Evolutionary conservation across 495 filamentous ascomycete species (phyloP), one percentile per base, ranked within the genome.

Genomic region (Lepraria neglecta): DNA sequence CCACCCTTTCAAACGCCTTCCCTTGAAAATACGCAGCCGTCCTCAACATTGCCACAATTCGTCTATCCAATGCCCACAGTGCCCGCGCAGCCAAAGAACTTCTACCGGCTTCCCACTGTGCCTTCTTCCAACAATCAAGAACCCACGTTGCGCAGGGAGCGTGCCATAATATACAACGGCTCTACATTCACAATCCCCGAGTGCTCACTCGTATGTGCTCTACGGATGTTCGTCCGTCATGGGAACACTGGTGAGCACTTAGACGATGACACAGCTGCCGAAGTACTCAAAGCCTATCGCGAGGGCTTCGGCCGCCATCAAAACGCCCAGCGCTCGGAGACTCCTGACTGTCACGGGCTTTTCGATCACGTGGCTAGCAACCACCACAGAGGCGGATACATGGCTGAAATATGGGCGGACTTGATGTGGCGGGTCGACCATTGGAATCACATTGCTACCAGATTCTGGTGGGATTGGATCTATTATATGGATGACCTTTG

Each of bases 391-490:
- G 30, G 19, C 31, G 9, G 12, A 17, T 54, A 33, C 30, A 15
- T 19, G 10, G 12, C 51, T 17, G 30, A 54, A 21, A 10, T 54
- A 30, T 54, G 5, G n/a, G 19, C 31, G 4, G 51, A 54, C 31
- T 11, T 54, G 0, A 6, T 6, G 30, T 19, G 6, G 1, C 51
- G 30, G 4, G n/a, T 6, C 3, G n/a, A 9, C 12, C 19, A 35
- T 1, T 54, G 51, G 51, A n/a, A n/a, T 3, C 28, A 38, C 9
- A 38, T 19, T 4, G 51, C 51, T 17, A 17, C 31, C 19, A 11
- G 17, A 38, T 54, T 35, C 51, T 54, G 51, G 51, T 19, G 12
- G 17, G 51, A 10, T 54, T 54, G 51, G 51, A 38, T 54, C 31
- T 30, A 30, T 19, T 54, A 12, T 12, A 54, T 54, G 31, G 19